Evolutionary conservation across 2,329 filamentous ascomycete genomes (phyloP).

Genomic region (Knoxdaviesia capensis): DNA sequence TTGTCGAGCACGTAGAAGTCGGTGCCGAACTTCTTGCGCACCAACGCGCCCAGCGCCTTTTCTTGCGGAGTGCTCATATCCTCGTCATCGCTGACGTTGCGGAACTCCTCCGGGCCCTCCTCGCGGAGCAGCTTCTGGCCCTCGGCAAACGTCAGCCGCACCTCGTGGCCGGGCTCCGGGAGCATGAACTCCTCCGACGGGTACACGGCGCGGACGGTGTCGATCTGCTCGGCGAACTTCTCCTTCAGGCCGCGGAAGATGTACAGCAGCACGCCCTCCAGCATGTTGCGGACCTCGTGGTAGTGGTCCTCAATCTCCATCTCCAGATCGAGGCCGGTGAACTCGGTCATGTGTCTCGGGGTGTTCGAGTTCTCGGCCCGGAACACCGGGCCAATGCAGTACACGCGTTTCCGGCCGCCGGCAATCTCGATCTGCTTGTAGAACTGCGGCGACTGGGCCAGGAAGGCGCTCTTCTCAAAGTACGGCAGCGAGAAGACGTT

Average conservation of each 20-base stretch:
- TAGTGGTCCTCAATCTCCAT: slow-evolving; percentile 74
- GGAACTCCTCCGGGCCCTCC: slow-evolving; percentile 46
- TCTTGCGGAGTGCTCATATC: slow-evolving; percentile 68
- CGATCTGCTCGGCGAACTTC: slow-evolving; percentile 50
- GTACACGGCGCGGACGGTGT: slow-evolving; percentile 51
- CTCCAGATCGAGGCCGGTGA: slow-evolving; percentile 74
- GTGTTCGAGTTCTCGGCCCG: slow-evolving; percentile 76
- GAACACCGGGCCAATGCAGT: slow-evolving; percentile 64
- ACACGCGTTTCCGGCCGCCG: slow-evolving; percentile 57
- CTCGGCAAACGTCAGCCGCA: slow-evolving; percentile 59
- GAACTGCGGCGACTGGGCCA: slow-evolving; percentile 67
- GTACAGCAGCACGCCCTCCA: slow-evolving; percentile 55
- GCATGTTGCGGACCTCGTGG: slow-evolving; percentile 49
- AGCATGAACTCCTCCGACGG: slow-evolving; percentile 61
- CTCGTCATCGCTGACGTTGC: slow-evolving; percentile 53
- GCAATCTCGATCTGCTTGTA: slow-evolving; percentile 81
- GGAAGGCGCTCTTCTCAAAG: slow-evolving; percentile 64
- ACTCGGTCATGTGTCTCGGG: slow-evolving; percentile 70
- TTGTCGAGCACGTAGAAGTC: slow-evolving; percentile 97
- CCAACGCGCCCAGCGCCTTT: slow-evolving; percentile 70
- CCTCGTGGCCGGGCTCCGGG: slow-evolving; percentile 52
- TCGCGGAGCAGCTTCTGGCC: slow-evolving; percentile 59
- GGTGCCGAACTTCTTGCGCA: slow-evolving; percentile 75
- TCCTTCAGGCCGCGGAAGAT: slow-evolving; percentile 59
- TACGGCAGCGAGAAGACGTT: slow-evolving; percentile 85